Evolutionary conservation across 139 green algal genomes (phyloP).

Genomic region (Gonium pectorale): DNA sequence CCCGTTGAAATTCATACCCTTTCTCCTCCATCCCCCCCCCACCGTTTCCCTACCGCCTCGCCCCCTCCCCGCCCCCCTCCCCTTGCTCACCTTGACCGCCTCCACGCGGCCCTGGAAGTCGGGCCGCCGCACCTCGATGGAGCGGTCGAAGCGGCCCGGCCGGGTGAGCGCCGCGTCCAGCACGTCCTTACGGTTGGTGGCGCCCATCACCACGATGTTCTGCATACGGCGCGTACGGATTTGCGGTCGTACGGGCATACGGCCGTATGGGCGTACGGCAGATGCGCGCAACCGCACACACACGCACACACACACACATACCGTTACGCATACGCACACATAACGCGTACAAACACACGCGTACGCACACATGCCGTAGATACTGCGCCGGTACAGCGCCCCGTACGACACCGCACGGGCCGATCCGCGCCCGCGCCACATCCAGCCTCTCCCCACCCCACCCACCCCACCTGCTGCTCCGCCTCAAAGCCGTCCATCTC

Average conservation of each 20-base stretch:
- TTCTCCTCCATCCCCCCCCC: too few relatives aligned
- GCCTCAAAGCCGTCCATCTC: slow-evolving; percentile 95
- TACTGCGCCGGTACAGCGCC: too few relatives aligned
- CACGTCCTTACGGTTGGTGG: slow-evolving; percentile 95
- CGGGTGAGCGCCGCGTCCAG: slow-evolving; percentile 92
- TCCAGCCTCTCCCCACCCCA: too few relatives aligned
- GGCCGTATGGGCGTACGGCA: too few relatives aligned
- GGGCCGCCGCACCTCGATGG: slow-evolving; percentile 77
- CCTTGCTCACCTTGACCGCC: slow-evolving; percentile 50
- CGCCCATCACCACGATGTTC: slow-evolving; percentile 92
- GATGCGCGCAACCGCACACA: too few relatives aligned
- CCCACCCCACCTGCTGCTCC: slow-evolving; percentile 59
- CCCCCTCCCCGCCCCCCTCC: background rate
- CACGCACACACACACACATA: slow-evolving; percentile 5
- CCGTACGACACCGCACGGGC: too few relatives aligned
- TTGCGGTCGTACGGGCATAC: too few relatives aligned
- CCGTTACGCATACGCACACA: slow-evolving; percentile 9
- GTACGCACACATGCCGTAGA: too few relatives aligned
- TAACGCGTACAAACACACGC: background rate
- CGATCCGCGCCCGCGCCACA: too few relatives aligned
- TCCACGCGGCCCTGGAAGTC: slow-evolving; percentile 87
- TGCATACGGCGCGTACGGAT: too few relatives aligned
- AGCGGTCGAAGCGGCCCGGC: slow-evolving; percentile 89
- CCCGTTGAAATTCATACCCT: too few relatives aligned
- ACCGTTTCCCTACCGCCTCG: too few relatives aligned